Conservation (phyloP, 179 eudicot species). For the Monotropa hypopitys region DNA sequence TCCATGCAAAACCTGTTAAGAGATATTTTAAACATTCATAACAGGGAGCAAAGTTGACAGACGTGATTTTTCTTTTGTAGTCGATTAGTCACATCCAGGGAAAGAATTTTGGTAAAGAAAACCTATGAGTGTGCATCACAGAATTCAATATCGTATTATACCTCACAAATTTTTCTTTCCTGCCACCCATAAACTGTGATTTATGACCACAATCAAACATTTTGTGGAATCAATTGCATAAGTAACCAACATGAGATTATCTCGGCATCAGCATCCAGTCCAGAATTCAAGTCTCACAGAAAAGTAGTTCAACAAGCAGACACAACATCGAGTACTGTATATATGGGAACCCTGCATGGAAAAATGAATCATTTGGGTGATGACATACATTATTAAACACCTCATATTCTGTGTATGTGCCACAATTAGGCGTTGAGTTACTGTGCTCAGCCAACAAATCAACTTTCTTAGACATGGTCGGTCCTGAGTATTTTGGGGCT, state of each 20-base stretch:
- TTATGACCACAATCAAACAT: constrained; percentile 66
- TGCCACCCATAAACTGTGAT: constrained; percentile 35
- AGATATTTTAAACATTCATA: not conserved
- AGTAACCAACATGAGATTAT: constrained; percentile 1
- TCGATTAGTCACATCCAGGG: not conserved
- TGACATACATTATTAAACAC: not conserved
- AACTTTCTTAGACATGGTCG: too few species aligned
- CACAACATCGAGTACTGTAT: not conserved
- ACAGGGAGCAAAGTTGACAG: not conserved
- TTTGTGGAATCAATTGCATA: constrained; percentile 7
- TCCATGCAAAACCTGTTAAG: not conserved
- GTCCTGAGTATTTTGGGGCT: too few species aligned
- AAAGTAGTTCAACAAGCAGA: not conserved
- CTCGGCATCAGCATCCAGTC: not conserved
- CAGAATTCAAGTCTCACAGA: not conserved
- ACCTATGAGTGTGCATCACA: not conserved
- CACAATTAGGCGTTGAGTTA: not conserved
- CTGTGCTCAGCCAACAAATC: not conserved
- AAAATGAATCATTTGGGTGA: not conserved
- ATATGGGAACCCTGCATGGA: not conserved
- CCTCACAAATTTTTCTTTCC: constrained; percentile 74
- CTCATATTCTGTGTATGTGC: not conserved
- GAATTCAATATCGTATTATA: constrained; percentile 1
- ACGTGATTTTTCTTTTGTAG: not conserved
- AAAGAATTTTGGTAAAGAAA: not conserved